Base-by-base conservation (phyloP, 768 basidiomycete genomes). In the Mrakia frigida region DNA sequence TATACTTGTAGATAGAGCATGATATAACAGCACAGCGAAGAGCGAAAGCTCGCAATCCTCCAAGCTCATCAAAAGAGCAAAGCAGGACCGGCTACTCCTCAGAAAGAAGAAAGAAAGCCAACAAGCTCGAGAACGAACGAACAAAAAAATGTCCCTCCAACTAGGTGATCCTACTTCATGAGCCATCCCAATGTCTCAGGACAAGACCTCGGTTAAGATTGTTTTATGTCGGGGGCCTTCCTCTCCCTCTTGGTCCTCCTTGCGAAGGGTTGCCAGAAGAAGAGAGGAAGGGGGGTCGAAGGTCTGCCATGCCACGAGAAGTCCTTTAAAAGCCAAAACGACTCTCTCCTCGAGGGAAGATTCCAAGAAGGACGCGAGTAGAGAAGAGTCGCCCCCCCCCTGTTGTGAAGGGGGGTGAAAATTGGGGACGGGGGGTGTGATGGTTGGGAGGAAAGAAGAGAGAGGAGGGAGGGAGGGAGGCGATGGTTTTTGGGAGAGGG, bases 81-180 rank as follows among this genome's bases (percentile, higher is more conserved):
- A 25, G n/a, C 7, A 25, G 56, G n/a, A 56, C n/a, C 23, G 53
- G n/a, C n/a, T n/a, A n/a, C n/a, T n/a, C n/a, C n/a, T n/a, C n/a
- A 56, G 3, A 18, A 18, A 23, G 60, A n/a, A 9, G 33, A n/a
- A 41, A 41, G 39, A 41, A 41, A n/a, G n/a, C n/a, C n/a, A n/a
- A n/a, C n/a, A n/a, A n/a, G n/a, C n/a, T n/a, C n/a, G n/a, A n/a
- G n/a, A n/a, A n/a, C n/a, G n/a, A n/a, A n/a, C n/a, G 39, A 41
- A 46, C 6, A 14, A 46, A 46, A 46, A 46, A 37, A 46, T 72
- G 70, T 72, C 35, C 46, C 70, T 72, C 70, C 35, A 59, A 72
- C 70, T 72, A 72, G 70, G 70, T 72, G 70, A 72, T 72, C 70
- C 50, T 50, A 52, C 70, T 50, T 72, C 70, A 72, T 72, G 70